A percentile compares a stretch with the other conserved stretches of the same genome.
These are phyloP conservation scores for Diplocarpon mali DNA, from an alignment of 2,329 filamentous ascomycete genomes.

Conservation along the genomic window DNA sequence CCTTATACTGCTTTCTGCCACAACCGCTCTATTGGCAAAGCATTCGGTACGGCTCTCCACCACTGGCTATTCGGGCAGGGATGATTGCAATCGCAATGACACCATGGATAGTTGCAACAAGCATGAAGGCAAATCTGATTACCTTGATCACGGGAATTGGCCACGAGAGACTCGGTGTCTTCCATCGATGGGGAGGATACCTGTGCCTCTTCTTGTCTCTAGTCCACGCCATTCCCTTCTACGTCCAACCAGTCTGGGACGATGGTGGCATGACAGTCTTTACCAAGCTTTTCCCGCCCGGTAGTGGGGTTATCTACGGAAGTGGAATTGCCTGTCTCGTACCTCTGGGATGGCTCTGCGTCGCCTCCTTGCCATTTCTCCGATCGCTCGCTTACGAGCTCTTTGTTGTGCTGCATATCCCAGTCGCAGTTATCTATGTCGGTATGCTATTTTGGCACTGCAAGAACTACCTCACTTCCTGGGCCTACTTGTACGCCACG, in stretches of 20 bases:
- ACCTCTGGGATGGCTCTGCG: constrained; percentile 70
- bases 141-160: constrained; percentile 80
- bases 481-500: constrained; percentile 78
- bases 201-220: constrained; percentile 73
- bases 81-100: constrained; percentile 90
- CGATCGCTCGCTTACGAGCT: constrained; percentile 72
- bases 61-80: constrained; percentile 73
- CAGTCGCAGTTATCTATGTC: constrained; percentile 69
- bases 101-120: constrained; percentile 83
- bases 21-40: constrained; percentile 85
- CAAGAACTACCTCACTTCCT: constrained; percentile 82
- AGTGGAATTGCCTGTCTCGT: constrained; percentile 74
- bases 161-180: constrained; percentile 81
- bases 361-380: constrained; percentile 72
- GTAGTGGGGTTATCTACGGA: constrained; percentile 66
- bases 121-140: constrained; percentile 84
- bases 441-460: constrained; percentile 92
- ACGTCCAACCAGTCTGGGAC: constrained; percentile 78
- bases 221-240: constrained; percentile 81
- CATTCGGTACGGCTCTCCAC: constrained; percentile 78
- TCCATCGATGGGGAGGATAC: constrained; percentile 88
- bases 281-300: constrained; percentile 53
- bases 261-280: constrained; percentile 63
- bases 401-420: constrained; percentile 73
- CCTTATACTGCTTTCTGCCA: constrained; percentile 75